Conservation (phyloP, 805 yeast genomes). For the Candida insectalens region DNA sequence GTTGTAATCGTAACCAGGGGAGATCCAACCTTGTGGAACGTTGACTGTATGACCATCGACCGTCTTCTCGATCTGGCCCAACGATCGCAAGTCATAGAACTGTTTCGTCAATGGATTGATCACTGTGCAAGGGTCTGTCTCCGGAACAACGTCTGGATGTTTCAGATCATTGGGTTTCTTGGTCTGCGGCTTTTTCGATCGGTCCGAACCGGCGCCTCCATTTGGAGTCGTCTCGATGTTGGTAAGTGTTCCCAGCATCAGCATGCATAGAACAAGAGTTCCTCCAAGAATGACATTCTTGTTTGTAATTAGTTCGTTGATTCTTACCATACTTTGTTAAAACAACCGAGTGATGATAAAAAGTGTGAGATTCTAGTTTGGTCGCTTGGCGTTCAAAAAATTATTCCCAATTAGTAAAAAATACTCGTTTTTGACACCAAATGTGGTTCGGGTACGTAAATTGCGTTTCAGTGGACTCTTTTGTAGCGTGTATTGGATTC, state of each 20-base stretch:
- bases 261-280: not conserved
- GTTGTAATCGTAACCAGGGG: constrained; percentile 62
- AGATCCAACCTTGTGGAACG: constrained; percentile 42
- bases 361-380: too few relatives aligned
- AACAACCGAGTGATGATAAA: too few relatives aligned
- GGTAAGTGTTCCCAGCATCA: not conserved
- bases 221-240: not conserved
- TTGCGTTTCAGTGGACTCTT: too few relatives aligned
- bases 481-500: too few relatives aligned
- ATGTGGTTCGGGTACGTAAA: too few relatives aligned
- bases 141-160: not conserved
- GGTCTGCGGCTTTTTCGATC: not conserved
- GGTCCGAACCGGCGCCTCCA: not conserved
- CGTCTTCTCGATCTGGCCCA: constrained; percentile 23
- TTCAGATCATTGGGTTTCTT: not conserved
- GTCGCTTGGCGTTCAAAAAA: too few relatives aligned
- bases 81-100: constrained; percentile 34
- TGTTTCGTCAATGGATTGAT: constrained; percentile 33
- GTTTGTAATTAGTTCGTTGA: not conserved
- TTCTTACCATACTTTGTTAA: not conserved
- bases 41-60: constrained; percentile 9
- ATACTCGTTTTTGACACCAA: too few relatives aligned
- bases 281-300: not conserved
- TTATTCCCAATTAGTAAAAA: too few relatives aligned
- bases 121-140: constrained; percentile 32